phyloP scores from a whole-genome alignment of 192 early-diverging fungal species.

The Coemansia sp. region DNA sequence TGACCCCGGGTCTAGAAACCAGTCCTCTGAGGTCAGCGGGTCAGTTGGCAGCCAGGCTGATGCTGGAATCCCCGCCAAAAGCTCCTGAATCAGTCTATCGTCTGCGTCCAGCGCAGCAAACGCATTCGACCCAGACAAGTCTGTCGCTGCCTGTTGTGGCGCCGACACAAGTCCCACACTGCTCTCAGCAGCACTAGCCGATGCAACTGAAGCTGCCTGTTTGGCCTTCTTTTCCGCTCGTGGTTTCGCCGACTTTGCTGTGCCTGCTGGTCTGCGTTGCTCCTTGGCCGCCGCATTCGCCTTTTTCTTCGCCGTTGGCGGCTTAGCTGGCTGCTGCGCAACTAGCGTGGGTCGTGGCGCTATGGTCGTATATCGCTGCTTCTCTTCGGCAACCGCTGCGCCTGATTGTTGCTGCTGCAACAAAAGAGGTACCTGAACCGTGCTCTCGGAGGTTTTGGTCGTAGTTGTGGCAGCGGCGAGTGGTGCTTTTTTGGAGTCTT shows the following conservation, averaged over 20 bases:
- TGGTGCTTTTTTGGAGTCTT: constrained; percentile 9
- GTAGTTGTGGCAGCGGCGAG: background rate
- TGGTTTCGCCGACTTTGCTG: constrained; percentile 7
- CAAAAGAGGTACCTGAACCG: background rate
- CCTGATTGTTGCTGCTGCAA: background rate
- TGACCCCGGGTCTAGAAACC: constrained; percentile 45
- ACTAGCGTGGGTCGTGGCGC: constrained; percentile 22
- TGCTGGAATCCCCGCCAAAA: constrained; percentile 51
- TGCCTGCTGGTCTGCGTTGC: constrained; percentile 9
- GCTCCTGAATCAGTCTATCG: constrained; percentile 49
- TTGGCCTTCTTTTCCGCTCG: constrained; percentile 8
- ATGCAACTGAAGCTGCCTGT: constrained; percentile 1
- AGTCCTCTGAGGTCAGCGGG: constrained; percentile 53
- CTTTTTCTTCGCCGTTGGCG: constrained; percentile 5
- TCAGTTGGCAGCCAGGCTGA: constrained; percentile 50
- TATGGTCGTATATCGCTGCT: constrained; percentile 13
- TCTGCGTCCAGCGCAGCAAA: constrained; percentile 30
- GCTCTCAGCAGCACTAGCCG: background rate
- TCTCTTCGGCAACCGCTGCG: background rate
- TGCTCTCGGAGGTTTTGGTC: background rate
- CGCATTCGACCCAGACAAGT: constrained; percentile 3
- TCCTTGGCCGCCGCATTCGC: constrained; percentile 7
- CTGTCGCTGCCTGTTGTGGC: background rate
- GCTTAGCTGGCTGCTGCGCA: constrained; percentile 7
- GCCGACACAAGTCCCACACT: background rate